Base-by-base conservation (phyloP, 805 yeast genomes). In the Cyberlindnera japonica region DNA sequence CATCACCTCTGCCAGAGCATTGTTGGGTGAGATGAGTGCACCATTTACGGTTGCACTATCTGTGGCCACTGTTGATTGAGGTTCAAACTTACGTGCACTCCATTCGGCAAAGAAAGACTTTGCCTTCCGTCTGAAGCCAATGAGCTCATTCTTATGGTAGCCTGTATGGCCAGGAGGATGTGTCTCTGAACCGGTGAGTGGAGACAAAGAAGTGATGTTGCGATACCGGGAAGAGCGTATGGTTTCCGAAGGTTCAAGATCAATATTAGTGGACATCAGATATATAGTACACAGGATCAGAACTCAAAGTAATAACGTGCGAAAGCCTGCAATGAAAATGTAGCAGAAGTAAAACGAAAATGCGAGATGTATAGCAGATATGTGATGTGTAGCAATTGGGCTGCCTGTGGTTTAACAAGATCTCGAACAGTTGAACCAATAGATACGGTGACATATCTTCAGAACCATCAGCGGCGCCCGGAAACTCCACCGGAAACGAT, bases 71-170 rank as follows among this genome's bases (percentile, higher is more conserved):
- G 20, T 20, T 3, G 28, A 5, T 5, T 36, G 28, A 13, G 30
- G 33, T 3, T 17, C 37, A 14, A 4, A 7, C 35, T 13, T 30
- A 11, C 30, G 22, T n/a, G 30, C 27, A 23, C 29, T 34, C 19
- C 27, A 9, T 12, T 38, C 42, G 21, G 21, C 17, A 38, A 38
- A 37, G 27, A 42, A 4, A 1, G 37, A 28, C 14, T 25, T 29
- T 10, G 42, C 42, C 11, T 37, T 20, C 2, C 40, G 30, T 30
- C 45, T 37, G 37, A 42, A 32, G 10, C 45, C 45, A 14, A 38
- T 9, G n/a, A 42, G 33, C 25, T 37, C 45, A 12, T 35, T 21
- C 22, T 21, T 21, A 14, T 22, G 18, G 19, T 15, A 14, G 6
- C 18, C 30, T 5, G 26, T 32, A 20, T 21, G 17, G 11, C 22